Percentiles rank a stretch among this genome's conserved stretches.
phyloP scores from a whole-genome alignment of 2,329 filamentous ascomycete species.

The Mycosphaerelloides madeirae region DNA sequence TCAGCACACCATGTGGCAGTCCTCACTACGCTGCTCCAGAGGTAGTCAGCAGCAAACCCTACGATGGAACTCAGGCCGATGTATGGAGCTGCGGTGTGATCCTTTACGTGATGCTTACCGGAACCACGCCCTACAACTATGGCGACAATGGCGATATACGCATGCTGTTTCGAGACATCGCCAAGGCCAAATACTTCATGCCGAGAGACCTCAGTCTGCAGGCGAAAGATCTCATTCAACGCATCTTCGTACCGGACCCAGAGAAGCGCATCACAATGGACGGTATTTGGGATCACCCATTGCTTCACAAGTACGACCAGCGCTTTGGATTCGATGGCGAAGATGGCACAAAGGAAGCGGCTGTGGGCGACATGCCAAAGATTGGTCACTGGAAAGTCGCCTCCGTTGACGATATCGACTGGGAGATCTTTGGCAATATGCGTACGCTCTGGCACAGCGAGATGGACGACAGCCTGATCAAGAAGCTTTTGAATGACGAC shows the following conservation, averaged over 20 bases:
- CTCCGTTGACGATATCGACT: conserved; percentile 65
- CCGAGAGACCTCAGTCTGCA: conserved; percentile 55
- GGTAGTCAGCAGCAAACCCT: conserved; percentile 70
- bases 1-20: conserved; percentile 89
- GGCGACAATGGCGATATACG: conserved; percentile 59
- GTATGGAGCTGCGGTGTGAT: conserved; percentile 94
- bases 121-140: conserved; percentile 71
- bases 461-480: conserved; percentile 64
- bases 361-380: conserved; percentile 51
- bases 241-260: conserved; percentile 75
- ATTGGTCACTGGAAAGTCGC: conserved; percentile 60
- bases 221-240: conserved; percentile 70
- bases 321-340: conserved; percentile 64
- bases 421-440: conserved; percentile 77
- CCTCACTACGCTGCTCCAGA: conserved; percentile 96
- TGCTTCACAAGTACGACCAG: conserved; percentile 74
- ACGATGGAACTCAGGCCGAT: conserved; percentile 81
- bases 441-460: conserved; percentile 89
- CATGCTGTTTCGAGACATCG: conserved; percentile 57
- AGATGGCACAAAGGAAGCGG: conserved; percentile 43
- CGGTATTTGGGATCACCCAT: conserved; percentile 78
- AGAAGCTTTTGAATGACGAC: conserved; percentile 55
- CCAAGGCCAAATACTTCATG: conserved; percentile 46
- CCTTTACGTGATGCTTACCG: conserved; percentile 80
- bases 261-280: conserved; percentile 72